Evolutionary conservation across 108 stramenopile genomes (phyloP).

Genomic region (Pseudonitzschia multiseries): DNA sequence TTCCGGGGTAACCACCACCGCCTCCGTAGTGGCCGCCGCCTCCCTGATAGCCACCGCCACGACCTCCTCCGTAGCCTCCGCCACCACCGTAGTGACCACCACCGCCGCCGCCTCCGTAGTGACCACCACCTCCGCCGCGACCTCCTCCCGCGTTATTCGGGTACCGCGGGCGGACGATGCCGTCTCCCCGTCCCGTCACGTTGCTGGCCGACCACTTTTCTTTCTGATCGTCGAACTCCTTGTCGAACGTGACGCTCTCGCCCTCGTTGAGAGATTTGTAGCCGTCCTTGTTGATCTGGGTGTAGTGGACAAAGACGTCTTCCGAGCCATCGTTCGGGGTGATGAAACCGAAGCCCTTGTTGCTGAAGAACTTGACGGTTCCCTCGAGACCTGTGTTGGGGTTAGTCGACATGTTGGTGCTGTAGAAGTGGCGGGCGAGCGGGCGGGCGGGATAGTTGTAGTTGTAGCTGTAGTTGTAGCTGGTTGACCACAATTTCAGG

Average conservation of each 20-base stretch:
- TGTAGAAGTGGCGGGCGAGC: no score
- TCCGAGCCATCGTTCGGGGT: conserved; percentile 43
- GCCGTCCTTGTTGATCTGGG: conserved; percentile 39
- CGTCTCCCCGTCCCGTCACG: conserved; percentile 10
- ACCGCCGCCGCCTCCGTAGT: neutral
- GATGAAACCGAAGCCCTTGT: conserved; percentile 68
- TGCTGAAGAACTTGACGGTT: conserved; percentile 56
- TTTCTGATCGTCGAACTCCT: conserved; percentile 8
- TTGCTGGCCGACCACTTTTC: conserved; percentile 17
- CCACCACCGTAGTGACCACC: neutral
- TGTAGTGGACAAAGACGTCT: conserved; percentile 51
- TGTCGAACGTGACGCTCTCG: conserved; percentile 36
- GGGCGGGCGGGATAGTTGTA: no score
- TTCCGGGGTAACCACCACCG: neutral
- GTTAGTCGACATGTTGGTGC: neutral
- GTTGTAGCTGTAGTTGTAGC: no score
- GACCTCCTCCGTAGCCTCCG: neutral
- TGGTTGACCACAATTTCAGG: no score
- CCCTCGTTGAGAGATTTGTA: conserved; percentile 47
- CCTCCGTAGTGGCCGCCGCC: neutral
- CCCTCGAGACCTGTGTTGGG: conserved; percentile 17
- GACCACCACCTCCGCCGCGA: neutral
- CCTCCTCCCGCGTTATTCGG: neutral
- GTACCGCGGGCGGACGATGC: neutral
- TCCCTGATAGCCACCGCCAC: neutral